phyloP scores from a whole-genome alignment of 169 alveolate genomes.

The Eimeria zaria region DNA sequence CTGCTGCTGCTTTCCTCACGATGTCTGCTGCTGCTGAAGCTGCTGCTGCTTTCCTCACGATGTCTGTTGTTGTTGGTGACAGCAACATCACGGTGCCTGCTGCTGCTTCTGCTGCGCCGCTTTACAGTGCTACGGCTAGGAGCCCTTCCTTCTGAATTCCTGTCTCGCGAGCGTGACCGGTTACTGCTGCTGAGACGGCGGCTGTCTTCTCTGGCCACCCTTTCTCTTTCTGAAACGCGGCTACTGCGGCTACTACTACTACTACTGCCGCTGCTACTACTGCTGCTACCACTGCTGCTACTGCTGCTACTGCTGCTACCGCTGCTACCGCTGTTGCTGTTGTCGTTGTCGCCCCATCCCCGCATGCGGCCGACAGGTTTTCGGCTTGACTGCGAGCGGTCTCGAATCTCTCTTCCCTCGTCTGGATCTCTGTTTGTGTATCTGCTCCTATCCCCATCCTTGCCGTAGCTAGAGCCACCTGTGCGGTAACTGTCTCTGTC shows the following conservation, averaged over 20 bases:
- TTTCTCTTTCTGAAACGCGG: not conserved
- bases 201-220: constrained; percentile 18
- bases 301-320: constrained; percentile 30
- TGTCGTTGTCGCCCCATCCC: constrained; percentile 52
- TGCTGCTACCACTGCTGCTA: not conserved
- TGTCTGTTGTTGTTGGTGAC: too few species aligned
- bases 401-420: not conserved
- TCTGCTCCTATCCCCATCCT: not conserved
- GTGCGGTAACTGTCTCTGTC: too few species aligned
- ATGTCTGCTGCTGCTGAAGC: not conserved
- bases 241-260: constrained; percentile 1
- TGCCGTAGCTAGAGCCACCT: constrained; percentile 12
- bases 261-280: too few species aligned
- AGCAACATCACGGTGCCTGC: constrained; percentile 16
- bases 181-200: constrained; percentile 16
- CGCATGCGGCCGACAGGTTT: constrained; percentile 65
- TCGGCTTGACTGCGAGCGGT: constrained; percentile 50
- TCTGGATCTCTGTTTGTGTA: constrained; percentile 33
- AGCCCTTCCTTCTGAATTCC: constrained; percentile 2
- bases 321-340: constrained; percentile 53
- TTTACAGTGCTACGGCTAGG: constrained; percentile 19
- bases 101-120: constrained; percentile 66
- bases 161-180: constrained; percentile 59
- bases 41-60: too few species aligned
- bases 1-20: constrained; percentile 12